Percentiles rank a stretch among this genome's conserved stretches.
These are phyloP conservation scores for Tulasnella sp. DNA, from an alignment of 768 basidiomycete species.

Conservation along the genomic window DNA sequence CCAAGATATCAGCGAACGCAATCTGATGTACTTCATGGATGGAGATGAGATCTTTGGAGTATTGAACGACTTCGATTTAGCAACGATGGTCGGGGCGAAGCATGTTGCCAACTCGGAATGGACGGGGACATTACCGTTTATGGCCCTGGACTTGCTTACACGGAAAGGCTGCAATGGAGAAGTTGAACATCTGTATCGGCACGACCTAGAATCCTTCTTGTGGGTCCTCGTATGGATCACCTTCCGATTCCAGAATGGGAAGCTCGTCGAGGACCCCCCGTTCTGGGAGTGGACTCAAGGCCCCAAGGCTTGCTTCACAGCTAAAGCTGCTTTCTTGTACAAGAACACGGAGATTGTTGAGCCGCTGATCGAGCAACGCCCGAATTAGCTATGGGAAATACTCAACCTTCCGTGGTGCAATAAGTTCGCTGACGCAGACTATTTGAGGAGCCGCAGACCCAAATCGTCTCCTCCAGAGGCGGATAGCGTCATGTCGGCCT, in stretches of 20 bases:
- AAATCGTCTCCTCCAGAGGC: no score
- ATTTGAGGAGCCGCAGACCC: no score
- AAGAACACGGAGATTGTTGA: no score
- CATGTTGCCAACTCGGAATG: conserved; percentile 9
- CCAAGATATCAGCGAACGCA: conserved; percentile 27
- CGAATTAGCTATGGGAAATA: no score
- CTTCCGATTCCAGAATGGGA: not conserved
- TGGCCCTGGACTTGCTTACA: conserved; percentile 26
- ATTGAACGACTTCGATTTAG: conserved; percentile 28
- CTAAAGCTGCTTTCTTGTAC: no score
- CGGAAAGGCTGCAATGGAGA: conserved; percentile 16
- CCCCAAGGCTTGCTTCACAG: no score
- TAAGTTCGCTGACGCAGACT: no score
- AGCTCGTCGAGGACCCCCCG: not conserved
- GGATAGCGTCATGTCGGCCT: no score
- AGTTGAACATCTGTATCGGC: conserved; percentile 23
- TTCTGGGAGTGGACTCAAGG: not conserved
- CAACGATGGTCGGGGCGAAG: not conserved
- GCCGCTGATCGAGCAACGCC: no score
- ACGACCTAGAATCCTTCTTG: conserved; percentile 30
- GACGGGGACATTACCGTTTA: conserved; percentile 29
- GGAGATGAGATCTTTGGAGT: conserved; percentile 19
- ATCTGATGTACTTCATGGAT: conserved; percentile 26
- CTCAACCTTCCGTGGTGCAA: no score
- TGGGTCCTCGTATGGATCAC: conserved; percentile 24